Conservation (phyloP, 202 grass and related monocot genomes). For the Zizania palustris region DNA sequence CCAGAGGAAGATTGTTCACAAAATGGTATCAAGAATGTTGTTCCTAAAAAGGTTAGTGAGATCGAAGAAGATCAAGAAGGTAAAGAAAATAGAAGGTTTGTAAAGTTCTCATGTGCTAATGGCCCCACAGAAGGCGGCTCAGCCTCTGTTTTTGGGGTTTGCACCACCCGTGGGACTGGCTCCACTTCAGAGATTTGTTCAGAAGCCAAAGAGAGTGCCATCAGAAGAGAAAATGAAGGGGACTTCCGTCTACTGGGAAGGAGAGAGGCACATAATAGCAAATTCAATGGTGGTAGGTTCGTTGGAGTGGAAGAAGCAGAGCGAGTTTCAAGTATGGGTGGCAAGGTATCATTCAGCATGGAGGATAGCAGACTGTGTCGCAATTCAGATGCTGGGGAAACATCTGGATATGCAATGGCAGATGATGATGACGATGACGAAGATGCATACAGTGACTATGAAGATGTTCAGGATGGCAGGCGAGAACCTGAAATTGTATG, state of each 20-base stretch:
- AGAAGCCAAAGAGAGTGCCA: conserved; percentile 80
- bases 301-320: conserved; percentile 75
- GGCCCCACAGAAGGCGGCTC: conserved; percentile 44
- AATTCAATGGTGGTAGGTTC: conserved; percentile 69
- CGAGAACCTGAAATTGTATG: conserved; percentile 88
- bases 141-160: conserved; percentile 49
- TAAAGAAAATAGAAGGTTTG: conserved; percentile 55
- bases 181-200: conserved; percentile 50
- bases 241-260: conserved; percentile 94
- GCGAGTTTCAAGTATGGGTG: conserved; percentile 64
- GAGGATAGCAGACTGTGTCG: conserved; percentile 62
- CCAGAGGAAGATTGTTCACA: conserved; percentile 48
- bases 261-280: conserved; percentile 64
- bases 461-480: conserved; percentile 71
- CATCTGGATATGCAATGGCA: conserved; percentile 71
- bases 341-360: conserved; percentile 80
- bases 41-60: conserved; percentile 58
- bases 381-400: conserved; percentile 79
- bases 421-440: conserved; percentile 62
- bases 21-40: conserved; percentile 53
- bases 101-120: conserved; percentile 67
- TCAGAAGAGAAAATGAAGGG: conserved; percentile 94
- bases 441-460: conserved; percentile 55
- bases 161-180: conserved; percentile 53
- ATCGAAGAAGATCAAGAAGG: conserved; percentile 83